Evolutionary conservation across 2,329 filamentous ascomycete species (phyloP).

Genomic region (Cordyceps farinosa): DNA sequence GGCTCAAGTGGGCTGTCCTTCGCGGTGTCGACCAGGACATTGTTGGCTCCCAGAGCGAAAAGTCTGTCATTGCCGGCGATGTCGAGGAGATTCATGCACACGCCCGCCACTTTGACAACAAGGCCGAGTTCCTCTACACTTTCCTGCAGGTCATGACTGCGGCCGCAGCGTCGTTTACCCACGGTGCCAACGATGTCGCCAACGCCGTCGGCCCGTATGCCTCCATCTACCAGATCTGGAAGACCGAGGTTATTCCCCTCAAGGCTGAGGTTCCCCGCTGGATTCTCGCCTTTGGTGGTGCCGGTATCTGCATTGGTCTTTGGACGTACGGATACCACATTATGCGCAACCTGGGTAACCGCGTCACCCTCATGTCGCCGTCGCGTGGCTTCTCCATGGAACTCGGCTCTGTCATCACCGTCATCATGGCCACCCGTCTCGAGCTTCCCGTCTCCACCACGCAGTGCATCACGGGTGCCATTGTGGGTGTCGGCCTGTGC

Average conservation of each 20-base stretch:
- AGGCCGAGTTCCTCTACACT: slow-evolving; percentile 57
- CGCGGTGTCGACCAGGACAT: slow-evolving; percentile 45
- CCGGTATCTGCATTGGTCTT: slow-evolving; percentile 51
- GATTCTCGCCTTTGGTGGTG: slow-evolving; percentile 55
- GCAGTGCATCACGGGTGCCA: slow-evolving; percentile 61
- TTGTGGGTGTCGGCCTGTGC: slow-evolving; percentile 60
- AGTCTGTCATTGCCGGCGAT: slow-evolving; percentile 47
- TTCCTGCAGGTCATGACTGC: slow-evolving; percentile 60
- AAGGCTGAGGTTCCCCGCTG: slow-evolving; percentile 54
- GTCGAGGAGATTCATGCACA: slow-evolving; percentile 54
- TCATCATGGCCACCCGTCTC: slow-evolving; percentile 61
- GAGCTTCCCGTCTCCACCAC: slow-evolving; percentile 62
- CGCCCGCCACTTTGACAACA: slow-evolving; percentile 58
- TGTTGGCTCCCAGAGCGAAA: slow-evolving; percentile 34
- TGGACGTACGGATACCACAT: slow-evolving; percentile 63
- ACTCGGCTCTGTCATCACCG: slow-evolving; percentile 57
- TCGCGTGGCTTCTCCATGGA: slow-evolving; percentile 59
- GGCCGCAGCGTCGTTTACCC: slow-evolving; percentile 59
- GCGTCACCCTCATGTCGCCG: slow-evolving; percentile 60
- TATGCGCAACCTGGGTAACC: slow-evolving; percentile 61
- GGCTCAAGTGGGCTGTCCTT: slow-evolving; percentile 42
- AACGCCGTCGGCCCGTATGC: slow-evolving; percentile 62
- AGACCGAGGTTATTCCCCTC: slow-evolving; percentile 41
- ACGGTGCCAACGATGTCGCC: slow-evolving; percentile 64
- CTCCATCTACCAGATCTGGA: slow-evolving; percentile 60